These are phyloP conservation scores for Cladophialophora exuberans DNA, from an alignment of 2,329 filamentous ascomycete species.

Conservation along the genomic window DNA sequence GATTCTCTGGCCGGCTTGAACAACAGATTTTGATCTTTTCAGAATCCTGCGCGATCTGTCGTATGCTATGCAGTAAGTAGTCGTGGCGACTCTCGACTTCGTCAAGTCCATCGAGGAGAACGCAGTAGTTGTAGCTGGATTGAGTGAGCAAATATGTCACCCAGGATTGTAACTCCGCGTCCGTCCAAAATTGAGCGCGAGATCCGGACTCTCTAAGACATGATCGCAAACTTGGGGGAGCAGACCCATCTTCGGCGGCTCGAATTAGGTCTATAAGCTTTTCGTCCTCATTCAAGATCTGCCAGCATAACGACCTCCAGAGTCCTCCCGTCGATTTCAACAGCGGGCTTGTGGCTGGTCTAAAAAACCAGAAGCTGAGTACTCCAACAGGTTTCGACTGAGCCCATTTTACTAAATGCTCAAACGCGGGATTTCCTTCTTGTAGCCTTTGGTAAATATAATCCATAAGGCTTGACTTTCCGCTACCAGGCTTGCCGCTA, in stretches of 20 bases:
- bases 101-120: conserved; percentile 19
- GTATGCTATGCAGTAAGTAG: not conserved
- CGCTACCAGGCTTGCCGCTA: conserved; percentile 33
- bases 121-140: not conserved
- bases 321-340: conserved; percentile 16
- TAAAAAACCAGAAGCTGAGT: conserved; percentile 20
- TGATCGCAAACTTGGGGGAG: conserved; percentile 5
- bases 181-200: conserved; percentile 9
- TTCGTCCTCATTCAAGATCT: conserved; percentile 6
- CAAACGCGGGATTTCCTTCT: not conserved
- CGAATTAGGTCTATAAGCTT: conserved; percentile 5
- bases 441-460: conserved; percentile 22
- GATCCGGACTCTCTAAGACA: conserved; percentile 7
- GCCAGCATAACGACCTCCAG: conserved; percentile 18
- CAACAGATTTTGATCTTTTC: conserved; percentile 17
- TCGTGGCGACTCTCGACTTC: conserved; percentile 2
- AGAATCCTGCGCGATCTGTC: not conserved
- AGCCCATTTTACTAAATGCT: conserved; percentile 14
- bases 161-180: conserved; percentile 13
- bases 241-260: not conserved
- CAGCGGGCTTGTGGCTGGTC: conserved; percentile 13
- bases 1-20: conserved; percentile 15
- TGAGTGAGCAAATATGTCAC: conserved; percentile 5
- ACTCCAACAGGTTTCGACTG: not conserved
- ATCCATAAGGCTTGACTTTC: conserved; percentile 33